Evolutionary conservation across 2,329 filamentous ascomycete genomes (phyloP).

Genomic region (Sclerotinia glacialis): DNA sequence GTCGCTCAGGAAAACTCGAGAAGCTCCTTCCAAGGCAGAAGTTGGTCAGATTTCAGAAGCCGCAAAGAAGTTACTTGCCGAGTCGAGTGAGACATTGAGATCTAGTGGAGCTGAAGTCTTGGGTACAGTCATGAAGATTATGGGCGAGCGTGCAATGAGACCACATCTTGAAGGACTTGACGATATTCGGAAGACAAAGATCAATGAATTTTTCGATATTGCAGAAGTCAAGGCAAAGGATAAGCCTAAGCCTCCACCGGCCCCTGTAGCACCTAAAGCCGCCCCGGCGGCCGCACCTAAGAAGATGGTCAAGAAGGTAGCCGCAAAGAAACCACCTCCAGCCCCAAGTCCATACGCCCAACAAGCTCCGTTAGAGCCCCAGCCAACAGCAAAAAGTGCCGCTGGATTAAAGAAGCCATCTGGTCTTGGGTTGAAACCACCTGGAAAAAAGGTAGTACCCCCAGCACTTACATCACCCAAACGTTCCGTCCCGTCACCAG

Average conservation of each 20-base stretch:
- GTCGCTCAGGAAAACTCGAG: constrained; percentile 76
- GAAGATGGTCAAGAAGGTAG: constrained; percentile 45
- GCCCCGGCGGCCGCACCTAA: constrained; percentile 45
- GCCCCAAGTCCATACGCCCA: constrained; percentile 46
- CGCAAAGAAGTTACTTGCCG: constrained; percentile 83
- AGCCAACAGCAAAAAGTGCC: constrained; percentile 53
- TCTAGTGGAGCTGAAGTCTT: constrained; percentile 88
- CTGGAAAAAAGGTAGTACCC: constrained; percentile 53
- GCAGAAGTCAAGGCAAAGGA: constrained; percentile 86
- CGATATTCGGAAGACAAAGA: constrained; percentile 91
- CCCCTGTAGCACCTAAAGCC: constrained; percentile 56
- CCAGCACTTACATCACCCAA: constrained; percentile 47
- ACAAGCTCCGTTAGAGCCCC: constrained; percentile 56
- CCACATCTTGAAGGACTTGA: constrained; percentile 88
- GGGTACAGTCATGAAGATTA: constrained; percentile 96
- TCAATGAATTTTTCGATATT: constrained; percentile 84
- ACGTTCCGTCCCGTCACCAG: constrained; percentile 48
- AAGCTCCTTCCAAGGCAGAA: constrained; percentile 81
- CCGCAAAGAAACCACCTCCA: constrained; percentile 49
- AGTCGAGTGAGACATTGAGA: constrained; percentile 81
- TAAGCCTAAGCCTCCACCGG: constrained; percentile 80
- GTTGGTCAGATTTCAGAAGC: constrained; percentile 82
- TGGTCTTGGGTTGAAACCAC: constrained; percentile 54
- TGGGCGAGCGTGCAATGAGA: constrained; percentile 94
- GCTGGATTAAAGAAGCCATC: constrained; percentile 52